Percentiles rank a stretch among this genome's conserved stretches.
Evolutionary conservation across 768 basidiomycete species (phyloP).

Genomic region (Lyophyllum decastes): DNA sequence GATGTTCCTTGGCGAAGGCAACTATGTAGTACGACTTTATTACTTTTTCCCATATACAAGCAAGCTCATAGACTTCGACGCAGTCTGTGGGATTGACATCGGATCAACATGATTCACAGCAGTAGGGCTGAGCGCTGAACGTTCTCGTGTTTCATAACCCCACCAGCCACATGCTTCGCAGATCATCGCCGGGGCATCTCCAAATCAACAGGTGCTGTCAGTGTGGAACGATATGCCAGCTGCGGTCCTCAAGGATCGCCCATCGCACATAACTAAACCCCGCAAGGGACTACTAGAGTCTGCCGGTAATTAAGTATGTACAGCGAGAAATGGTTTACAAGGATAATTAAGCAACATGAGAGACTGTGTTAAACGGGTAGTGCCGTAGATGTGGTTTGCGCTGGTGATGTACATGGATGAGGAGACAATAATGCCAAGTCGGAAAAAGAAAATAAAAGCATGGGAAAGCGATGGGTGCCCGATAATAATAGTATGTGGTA

Average conservation of each 20-base stretch:
- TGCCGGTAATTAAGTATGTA: not conserved
- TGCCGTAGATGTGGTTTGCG: not conserved
- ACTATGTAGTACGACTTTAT: too few relatives aligned
- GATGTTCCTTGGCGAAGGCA: not conserved
- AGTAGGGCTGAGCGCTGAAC: too few relatives aligned
- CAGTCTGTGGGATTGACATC: not conserved
- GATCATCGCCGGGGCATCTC: too few relatives aligned
- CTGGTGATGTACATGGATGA: conserved; percentile 9
- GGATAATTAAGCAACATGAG: not conserved
- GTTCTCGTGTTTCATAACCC: too few relatives aligned
- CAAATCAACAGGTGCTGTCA: too few relatives aligned
- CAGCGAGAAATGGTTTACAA: not conserved
- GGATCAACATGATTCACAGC: not conserved
- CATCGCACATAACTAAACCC: not conserved
- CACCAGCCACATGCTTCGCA: too few relatives aligned
- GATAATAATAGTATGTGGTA: conserved; percentile 10
- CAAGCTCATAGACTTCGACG: not conserved
- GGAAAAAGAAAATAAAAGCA: conserved; percentile 3
- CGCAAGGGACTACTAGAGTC: not conserved
- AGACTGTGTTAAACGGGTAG: not conserved
- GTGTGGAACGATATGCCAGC: too few relatives aligned
- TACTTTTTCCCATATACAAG: not conserved
- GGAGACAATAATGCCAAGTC: not conserved
- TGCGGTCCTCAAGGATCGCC: not conserved
- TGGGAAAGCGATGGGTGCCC: conserved; percentile 9